A percentile compares a stretch with the other conserved stretches of the same genome.
Conservation (phyloP, 768 basidiomycete species). For the Pulveroboletus sp. region DNA sequence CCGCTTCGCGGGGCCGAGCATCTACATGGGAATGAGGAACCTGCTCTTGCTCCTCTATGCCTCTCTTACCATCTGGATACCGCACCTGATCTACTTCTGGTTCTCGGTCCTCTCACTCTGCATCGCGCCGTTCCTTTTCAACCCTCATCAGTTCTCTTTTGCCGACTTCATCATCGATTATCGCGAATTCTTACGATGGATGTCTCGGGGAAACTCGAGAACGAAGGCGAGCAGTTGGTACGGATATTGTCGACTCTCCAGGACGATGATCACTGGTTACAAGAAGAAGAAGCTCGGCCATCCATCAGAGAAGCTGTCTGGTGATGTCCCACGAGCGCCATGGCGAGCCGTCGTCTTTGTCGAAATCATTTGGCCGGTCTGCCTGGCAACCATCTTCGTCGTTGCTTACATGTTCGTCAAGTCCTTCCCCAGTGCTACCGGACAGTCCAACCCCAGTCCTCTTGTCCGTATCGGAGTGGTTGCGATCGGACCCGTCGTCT, state of each 20-base stretch:
- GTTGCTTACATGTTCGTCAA: constrained; percentile 91
- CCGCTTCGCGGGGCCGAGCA: constrained; percentile 98
- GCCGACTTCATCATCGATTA: constrained; percentile 98
- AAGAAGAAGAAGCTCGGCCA: constrained; percentile 99
- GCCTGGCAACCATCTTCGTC: constrained; percentile 70
- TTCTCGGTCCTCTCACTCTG: constrained; percentile 92
- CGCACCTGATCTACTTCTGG: constrained; percentile 98
- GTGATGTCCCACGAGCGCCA: constrained; percentile 87
- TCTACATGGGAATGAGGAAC: constrained; percentile 97
- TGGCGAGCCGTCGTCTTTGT: constrained; percentile 83
- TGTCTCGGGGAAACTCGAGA: constrained; percentile 97
- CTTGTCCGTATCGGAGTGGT: constrained; percentile 87
- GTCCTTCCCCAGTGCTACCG: constrained; percentile 69
- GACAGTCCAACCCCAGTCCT: constrained; percentile 70
- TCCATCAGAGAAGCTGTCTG: constrained; percentile 95
- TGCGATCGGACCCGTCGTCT: constrained; percentile 88
- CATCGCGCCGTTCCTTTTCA: constrained; percentile 97
- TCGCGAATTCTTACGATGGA: constrained; percentile 97
- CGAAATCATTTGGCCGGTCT: constrained; percentile 80
- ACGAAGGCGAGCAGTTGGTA: constrained; percentile 99
- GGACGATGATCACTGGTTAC: constrained; percentile 98
- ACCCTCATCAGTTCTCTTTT: constrained; percentile 99
- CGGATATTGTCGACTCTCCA: constrained; percentile 94
- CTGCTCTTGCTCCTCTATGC: constrained; percentile 86
- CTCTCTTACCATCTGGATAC: constrained; percentile 89